Conservation (phyloP, 345 rosid species). For the Garcia nutans region DNA sequence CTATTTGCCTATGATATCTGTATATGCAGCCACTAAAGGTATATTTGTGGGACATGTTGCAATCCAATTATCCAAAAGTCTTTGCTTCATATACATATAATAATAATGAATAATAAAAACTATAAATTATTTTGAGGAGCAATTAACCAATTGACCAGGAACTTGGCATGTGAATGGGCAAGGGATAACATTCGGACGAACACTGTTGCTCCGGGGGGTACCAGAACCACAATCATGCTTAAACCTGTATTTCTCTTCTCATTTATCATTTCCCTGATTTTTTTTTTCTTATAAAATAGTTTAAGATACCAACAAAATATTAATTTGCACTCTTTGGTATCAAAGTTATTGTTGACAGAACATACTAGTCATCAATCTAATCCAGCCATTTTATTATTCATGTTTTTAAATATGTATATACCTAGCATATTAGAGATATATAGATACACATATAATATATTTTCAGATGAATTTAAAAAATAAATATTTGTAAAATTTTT, state of each 20-base stretch:
- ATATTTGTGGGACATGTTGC: too few species aligned
- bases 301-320: too few species aligned
- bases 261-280: not conserved
- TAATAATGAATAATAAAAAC: not conserved
- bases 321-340: too few species aligned
- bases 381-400: too few species aligned
- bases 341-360: too few species aligned
- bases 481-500: not conserved
- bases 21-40: constrained; percentile 20
- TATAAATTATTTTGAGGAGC: constrained; percentile 5
- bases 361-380: too few species aligned
- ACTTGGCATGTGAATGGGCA: constrained; percentile 26
- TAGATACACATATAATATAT: too few species aligned
- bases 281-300: not conserved
- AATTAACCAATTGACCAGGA: constrained; percentile 18
- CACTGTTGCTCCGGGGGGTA: constrained; percentile 9
- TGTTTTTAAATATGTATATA: too few species aligned
- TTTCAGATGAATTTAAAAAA: too few species aligned
- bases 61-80: too few species aligned
- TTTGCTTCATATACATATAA: too few species aligned
- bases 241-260: not conserved
- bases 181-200: constrained; percentile 24
- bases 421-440: too few species aligned
- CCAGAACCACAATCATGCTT: not conserved
- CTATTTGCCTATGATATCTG: not conserved